Conservation (phyloP, 768 basidiomycete species). For the Boletus edulis region DNA sequence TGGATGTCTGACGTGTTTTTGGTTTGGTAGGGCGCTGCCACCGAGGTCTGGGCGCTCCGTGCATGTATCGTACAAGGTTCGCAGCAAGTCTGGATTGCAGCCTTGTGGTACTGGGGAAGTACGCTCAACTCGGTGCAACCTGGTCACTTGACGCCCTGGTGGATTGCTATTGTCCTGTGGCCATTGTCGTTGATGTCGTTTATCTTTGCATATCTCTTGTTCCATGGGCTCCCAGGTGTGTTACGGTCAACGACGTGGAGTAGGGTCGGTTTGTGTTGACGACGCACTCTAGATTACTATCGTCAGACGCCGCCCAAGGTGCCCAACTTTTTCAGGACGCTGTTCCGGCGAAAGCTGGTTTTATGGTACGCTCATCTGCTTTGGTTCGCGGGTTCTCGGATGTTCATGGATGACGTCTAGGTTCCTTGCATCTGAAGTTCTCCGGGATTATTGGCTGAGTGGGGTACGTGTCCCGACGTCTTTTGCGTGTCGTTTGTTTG, state of each 20-base stretch:
- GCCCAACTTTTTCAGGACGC: constrained; percentile 84
- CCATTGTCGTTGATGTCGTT: constrained; percentile 75
- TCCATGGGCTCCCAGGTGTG: constrained; percentile 82
- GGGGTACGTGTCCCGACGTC: constrained; percentile 50
- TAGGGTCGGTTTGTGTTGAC: background rate
- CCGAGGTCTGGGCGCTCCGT: constrained; percentile 89
- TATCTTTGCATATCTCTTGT: constrained; percentile 78
- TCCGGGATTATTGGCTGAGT: constrained; percentile 92
- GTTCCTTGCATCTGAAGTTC: constrained; percentile 88
- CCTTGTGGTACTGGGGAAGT: constrained; percentile 95
- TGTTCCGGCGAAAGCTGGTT: constrained; percentile 89
- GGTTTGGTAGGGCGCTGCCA: constrained; percentile 72
- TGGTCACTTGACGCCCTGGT: constrained; percentile 70
- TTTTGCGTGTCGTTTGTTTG: background rate
- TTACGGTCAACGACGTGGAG: constrained; percentile 1
- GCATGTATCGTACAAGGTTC: constrained; percentile 94
- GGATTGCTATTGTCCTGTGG: constrained; percentile 81
- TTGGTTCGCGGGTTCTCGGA: background rate
- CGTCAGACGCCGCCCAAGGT: constrained; percentile 93
- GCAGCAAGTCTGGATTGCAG: constrained; percentile 95
- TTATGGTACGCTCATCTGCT: constrained; percentile 53
- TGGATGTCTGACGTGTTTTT: constrained; percentile 5
- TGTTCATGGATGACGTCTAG: constrained; percentile 15
- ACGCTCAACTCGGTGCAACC: constrained; percentile 58
- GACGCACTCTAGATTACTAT: constrained; percentile 63